phyloP scores from a whole-genome alignment of 139 green algal species.

The Micromonas commoda region DNA sequence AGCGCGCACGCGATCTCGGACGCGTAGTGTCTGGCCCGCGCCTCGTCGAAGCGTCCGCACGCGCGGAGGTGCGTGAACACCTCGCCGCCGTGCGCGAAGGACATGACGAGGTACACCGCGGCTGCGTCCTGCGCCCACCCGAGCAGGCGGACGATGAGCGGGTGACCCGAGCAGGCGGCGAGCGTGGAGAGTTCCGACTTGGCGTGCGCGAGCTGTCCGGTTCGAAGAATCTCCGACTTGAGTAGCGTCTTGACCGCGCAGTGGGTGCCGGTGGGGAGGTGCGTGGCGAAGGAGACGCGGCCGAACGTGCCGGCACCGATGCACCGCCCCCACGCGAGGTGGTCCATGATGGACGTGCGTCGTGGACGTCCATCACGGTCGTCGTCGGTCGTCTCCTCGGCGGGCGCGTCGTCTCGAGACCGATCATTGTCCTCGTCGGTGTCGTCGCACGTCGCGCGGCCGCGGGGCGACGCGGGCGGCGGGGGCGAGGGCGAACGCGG shows the following conservation, averaged over 20 bases:
- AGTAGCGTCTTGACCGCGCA: constrained; percentile 65
- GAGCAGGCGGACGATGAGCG: background rate
- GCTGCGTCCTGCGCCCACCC: background rate
- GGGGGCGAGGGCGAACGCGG: too few species aligned
- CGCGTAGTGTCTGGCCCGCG: constrained; percentile 72
- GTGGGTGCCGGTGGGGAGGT: constrained; percentile 36
- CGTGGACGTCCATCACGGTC: too few species aligned
- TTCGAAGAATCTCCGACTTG: constrained; percentile 63
- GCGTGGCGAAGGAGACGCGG: constrained; percentile 50
- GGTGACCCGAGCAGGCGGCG: background rate
- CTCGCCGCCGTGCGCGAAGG: constrained; percentile 88
- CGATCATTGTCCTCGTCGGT: too few species aligned
- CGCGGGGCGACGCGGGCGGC: too few species aligned
- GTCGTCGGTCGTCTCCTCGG: too few species aligned
- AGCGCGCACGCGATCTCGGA: constrained; percentile 86
- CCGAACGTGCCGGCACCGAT: constrained; percentile 50
- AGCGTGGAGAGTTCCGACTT: background rate
- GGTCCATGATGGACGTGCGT: background rate
- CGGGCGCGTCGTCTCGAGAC: too few species aligned
- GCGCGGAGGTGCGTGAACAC: constrained; percentile 64
- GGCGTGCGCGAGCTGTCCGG: constrained; percentile 48
- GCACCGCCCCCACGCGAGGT: background rate
- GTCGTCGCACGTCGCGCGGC: too few species aligned
- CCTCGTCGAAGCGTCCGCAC: constrained; percentile 73
- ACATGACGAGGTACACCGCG: constrained; percentile 92